A percentile compares a stretch with the other conserved stretches of the same genome.
These are phyloP conservation scores for Neofusicoccum kwambonambiense DNA, from an alignment of 2,329 filamentous ascomycete genomes.

Conservation along the genomic window DNA sequence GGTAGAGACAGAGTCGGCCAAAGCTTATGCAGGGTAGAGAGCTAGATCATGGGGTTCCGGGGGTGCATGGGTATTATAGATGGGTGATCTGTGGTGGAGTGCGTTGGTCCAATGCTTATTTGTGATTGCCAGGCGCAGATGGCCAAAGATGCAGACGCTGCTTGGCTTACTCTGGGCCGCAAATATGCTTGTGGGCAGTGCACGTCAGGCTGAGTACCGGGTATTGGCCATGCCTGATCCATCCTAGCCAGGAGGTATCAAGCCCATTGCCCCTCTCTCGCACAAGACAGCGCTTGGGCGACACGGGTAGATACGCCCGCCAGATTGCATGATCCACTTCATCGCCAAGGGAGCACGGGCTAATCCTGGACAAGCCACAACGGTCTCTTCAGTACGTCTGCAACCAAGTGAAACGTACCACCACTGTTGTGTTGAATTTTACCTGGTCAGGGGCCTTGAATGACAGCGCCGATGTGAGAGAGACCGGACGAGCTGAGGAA, in stretches of 20 bases:
- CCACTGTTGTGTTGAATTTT: slow-evolving; percentile 10
- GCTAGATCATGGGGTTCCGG: slow-evolving; percentile 4
- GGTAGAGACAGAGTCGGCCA: slow-evolving; percentile 11
- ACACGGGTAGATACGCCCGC: slow-evolving; percentile 1
- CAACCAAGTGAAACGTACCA: slow-evolving; percentile 7
- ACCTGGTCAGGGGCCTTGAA: slow-evolving; percentile 14
- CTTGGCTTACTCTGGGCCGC: background rate
- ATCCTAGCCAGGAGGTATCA: background rate
- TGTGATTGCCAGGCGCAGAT: slow-evolving; percentile 9
- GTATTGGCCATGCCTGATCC: slow-evolving; percentile 1
- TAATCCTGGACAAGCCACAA: slow-evolving; percentile 12
- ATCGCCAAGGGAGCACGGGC: slow-evolving; percentile 11
- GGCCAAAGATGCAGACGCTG: background rate
- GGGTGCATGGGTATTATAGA: slow-evolving; percentile 15
- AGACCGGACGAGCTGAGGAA: background rate
- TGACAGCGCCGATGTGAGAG: background rate
- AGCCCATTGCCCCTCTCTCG: slow-evolving; percentile 4
- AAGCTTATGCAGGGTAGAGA: background rate
- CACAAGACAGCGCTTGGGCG: background rate
- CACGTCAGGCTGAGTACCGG: slow-evolving; percentile 5
- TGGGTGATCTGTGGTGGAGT: background rate
- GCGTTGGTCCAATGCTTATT: slow-evolving; percentile 9
- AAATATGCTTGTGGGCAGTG: background rate
- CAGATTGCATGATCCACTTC: slow-evolving; percentile 13
- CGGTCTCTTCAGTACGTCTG: slow-evolving; percentile 15